A percentile compares a stretch with the other conserved stretches of the same genome.
These are phyloP conservation scores for Mucor circinelloides DNA, from an alignment of 371 early-diverging fungal species.

Conservation along the genomic window DNA sequence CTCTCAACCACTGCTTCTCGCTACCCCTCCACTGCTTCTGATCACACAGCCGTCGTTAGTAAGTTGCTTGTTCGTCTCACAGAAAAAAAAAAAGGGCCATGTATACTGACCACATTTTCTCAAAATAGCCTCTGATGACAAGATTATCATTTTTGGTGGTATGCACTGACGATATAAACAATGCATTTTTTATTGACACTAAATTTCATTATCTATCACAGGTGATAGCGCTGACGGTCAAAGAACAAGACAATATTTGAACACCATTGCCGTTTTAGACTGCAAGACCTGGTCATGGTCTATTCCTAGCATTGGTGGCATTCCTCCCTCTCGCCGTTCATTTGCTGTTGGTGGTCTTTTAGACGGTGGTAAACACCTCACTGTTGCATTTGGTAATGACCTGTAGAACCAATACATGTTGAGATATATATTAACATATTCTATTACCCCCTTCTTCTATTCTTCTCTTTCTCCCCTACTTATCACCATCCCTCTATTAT, in stretches of 20 bases:
- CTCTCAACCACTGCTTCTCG: slow-evolving; percentile 1
- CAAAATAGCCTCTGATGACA: slow-evolving; percentile 30
- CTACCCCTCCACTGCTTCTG: slow-evolving; percentile 28
- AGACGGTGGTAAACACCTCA: slow-evolving; percentile 31
- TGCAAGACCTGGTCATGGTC: slow-evolving; percentile 50
- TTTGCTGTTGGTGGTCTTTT: slow-evolving; percentile 43
- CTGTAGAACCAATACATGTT: not conserved
- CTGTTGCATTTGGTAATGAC: slow-evolving; percentile 45
- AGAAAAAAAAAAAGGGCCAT: not conserved
- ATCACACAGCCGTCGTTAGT: slow-evolving; percentile 47
- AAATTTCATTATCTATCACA: slow-evolving; percentile 8
- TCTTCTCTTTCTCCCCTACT: not conserved
- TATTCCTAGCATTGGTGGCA: slow-evolving; percentile 31
- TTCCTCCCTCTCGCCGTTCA: slow-evolving; percentile 45
- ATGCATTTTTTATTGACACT: not conserved
- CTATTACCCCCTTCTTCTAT: not conserved
- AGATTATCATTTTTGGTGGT: slow-evolving; percentile 52
- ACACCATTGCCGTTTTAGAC: slow-evolving; percentile 38
- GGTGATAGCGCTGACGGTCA: slow-evolving; percentile 31
- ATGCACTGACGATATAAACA: not conserved
- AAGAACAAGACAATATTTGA: slow-evolving; percentile 31
- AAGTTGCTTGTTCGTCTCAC: slow-evolving; percentile 24
- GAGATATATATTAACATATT: slow-evolving; percentile 1
- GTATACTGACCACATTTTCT: not conserved
- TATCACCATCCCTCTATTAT: not conserved